Base-by-base conservation (phyloP, 1,284 basidiomycete species). In the Irpex rosettiformis region DNA sequence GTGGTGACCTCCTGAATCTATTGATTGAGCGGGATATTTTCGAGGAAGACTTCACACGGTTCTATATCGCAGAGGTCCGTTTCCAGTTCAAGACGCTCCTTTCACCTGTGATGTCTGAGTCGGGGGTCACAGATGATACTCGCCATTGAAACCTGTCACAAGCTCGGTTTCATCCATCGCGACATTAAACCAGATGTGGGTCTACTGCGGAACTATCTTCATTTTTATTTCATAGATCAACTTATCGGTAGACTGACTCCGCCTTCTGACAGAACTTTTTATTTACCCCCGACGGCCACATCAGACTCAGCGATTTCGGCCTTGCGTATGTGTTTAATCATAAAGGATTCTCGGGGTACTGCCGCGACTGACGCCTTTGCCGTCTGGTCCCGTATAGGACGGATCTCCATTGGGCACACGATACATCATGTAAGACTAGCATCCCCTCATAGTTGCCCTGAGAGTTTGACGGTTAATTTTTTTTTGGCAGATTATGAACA, bases 261-360 rank as follows among this genome's bases (percentile, higher is more conserved):
- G 58, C 66, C 61, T 64, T 65, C 65, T 58, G 64, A 57, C 77
- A 96, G 88, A 98, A 98, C 74, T 98, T 98, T 77, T 80, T 98
- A 54, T 96, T 98, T 75, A 92, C 94, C 72, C 87, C 89, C 58
- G 81, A 92, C 62, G 96, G 96, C 5, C 96, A 98, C 75, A 90
- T 99, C 74, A 92, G 89, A 74, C 84, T 98, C 59, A 93, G 92
- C 68, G 96, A 98, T 75, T 98, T 98, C 72, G 96, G 96, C 25
- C 80, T 98, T 62, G 96, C 94, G 81, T 96, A 74, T 76, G 89
- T 85, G 55, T 57, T 56, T 42, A 42, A 22, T 55, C 37, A 51
- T 47, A 40, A 42, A 58, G 43, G 52, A 13, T 25, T 57, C 57
- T 61, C 52, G 57, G 59, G 25, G 22, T n/a, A 18, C 18, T n/a